Evolutionary conservation across 2,329 filamentous ascomycete genomes (phyloP).

Genomic region (Colletotrichum phormii): DNA sequence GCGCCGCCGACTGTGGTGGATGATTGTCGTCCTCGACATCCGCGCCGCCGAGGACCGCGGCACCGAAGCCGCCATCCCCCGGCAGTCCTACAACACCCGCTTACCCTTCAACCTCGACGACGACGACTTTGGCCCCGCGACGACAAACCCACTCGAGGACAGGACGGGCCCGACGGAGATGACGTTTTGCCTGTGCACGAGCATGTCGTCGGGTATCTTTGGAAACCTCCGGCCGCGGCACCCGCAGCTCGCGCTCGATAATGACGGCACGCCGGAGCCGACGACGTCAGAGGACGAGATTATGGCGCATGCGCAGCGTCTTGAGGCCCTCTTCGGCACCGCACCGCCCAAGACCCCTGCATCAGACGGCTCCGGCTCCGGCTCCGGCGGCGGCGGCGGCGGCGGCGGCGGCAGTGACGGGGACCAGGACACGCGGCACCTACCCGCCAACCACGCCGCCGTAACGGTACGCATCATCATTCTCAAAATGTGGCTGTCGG

Average conservation of each 20-base stretch:
- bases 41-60: constrained; percentile 67
- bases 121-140: constrained; percentile 57
- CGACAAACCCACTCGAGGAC: constrained; percentile 46
- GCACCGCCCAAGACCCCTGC: constrained; percentile 43
- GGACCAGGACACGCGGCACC: constrained; percentile 38
- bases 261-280: constrained; percentile 16
- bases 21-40: constrained; percentile 71
- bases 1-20: constrained; percentile 71
- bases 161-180: constrained; percentile 53
- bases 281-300: constrained; percentile 51
- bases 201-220: constrained; percentile 53
- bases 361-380: not conserved
- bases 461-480: constrained; percentile 55
- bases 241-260: constrained; percentile 41
- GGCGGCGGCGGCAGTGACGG: not conserved
- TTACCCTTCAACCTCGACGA: constrained; percentile 67
- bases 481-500: constrained; percentile 58
- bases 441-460: constrained; percentile 51
- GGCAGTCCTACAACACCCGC: constrained; percentile 57
- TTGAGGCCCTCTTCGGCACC: constrained; percentile 54
- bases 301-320: constrained; percentile 50
- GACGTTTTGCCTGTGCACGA: constrained; percentile 53
- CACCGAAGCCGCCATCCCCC: constrained; percentile 55
- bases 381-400: no score
- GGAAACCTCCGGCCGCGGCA: constrained; percentile 49